Percentiles rank a stretch among this genome's conserved stretches.
Conservation (phyloP, 371 early-diverging fungal genomes). For the Funneliformis caledonium region DNA sequence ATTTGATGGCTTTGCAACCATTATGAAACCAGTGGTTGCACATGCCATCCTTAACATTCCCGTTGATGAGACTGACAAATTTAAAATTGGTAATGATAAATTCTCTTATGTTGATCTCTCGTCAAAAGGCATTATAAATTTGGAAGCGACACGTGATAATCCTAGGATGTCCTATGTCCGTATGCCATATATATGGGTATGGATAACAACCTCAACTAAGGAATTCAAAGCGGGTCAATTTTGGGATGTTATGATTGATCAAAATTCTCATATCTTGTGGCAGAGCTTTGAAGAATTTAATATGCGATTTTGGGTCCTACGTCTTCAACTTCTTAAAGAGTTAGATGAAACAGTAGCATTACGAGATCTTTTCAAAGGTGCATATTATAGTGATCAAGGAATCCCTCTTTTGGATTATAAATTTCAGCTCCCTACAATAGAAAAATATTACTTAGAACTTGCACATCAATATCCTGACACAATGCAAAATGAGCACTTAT, state of each 20-base stretch:
- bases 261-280: background rate
- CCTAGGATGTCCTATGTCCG: background rate
- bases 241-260: background rate
- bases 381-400: background rate
- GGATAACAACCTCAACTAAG: background rate
- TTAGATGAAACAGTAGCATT: background rate
- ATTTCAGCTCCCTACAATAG: no score
- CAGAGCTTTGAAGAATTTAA: constrained; percentile 17
- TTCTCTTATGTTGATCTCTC: background rate
- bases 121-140: background rate
- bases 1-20: background rate
- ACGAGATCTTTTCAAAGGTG: constrained; percentile 2
- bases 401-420: no score
- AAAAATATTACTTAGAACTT: background rate
- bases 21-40: background rate
- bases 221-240: background rate
- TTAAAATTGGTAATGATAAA: background rate
- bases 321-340: background rate
- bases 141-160: background rate
- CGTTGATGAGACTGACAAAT: background rate
- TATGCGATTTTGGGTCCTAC: constrained; percentile 1
- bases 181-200: background rate
- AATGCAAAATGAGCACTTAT: background rate
- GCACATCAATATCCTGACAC: background rate
- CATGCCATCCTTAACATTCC: background rate